Base-by-base conservation (phyloP, 352 stramenopile species). In the Globisporangium spinosum region DNA sequence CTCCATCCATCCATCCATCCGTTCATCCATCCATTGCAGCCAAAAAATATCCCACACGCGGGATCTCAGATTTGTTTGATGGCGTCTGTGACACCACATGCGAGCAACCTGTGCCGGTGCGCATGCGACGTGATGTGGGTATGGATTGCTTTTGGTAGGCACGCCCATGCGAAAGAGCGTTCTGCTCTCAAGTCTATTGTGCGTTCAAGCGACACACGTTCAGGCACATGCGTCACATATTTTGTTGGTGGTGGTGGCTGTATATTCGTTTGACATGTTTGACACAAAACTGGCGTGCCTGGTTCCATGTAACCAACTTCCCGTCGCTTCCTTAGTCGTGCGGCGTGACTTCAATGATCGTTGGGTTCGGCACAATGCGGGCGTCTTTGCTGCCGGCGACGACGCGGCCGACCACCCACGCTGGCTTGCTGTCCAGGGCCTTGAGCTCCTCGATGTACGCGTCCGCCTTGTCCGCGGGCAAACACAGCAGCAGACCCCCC, bases 391-490 rank as follows among this genome's bases (percentile, higher is more conserved):
- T 73, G n/a, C 93, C 85, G 20, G 78, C 70, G 20, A 97, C 78
- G 20, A 98, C 89, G 45, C 81, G 80, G n/a, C 95, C 95, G 53
- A 98, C 90, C 66, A 98, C 85, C 95, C 95, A 98, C 49, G 94
- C 82, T 5, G 84, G 80, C 69, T 95, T 91, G 56, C 90, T 90
- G 67, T 96, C 92, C 45, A 98, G 64, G 61, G 85, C 82, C 64
- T 91, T 75, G 22, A 98, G 80, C 63, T 98, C 94, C 47, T 88
- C 68, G 59, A 96, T 91, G 74, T 91, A 98, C 0, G 75, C 81
- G 57, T 94, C 70, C 0, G 93, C 95, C 64, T 97, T 82, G 27
- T 91, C 84, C 22, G 88, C 83, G 12, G 89, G 80, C 57, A 99
- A 70, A 64, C 88, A 96, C 61, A 98, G 85, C 68, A 99, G 83